phyloP scores from a whole-genome alignment of 2,329 filamentous ascomycete genomes.

The Alternaria gaisen region DNA sequence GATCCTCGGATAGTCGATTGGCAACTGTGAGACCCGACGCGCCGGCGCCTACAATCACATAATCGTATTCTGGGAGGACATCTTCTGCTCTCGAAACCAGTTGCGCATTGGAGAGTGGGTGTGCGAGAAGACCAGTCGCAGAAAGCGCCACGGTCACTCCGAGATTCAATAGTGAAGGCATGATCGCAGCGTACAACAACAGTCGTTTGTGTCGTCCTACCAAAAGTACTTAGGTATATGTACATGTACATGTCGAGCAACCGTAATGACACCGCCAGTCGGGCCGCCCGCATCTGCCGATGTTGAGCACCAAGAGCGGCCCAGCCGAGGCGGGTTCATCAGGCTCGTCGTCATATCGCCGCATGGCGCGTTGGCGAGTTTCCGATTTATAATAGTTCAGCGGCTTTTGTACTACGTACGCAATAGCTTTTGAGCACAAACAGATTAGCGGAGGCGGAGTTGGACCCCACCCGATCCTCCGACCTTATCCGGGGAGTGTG shows the following conservation, averaged over 20 bases:
- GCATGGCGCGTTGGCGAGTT: background rate
- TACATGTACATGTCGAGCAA: background rate
- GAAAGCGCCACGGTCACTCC: conserved; percentile 23
- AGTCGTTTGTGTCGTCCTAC: background rate
- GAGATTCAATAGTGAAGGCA: conserved; percentile 19
- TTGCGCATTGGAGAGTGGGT: conserved; percentile 28
- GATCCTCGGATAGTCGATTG: conserved; percentile 38
- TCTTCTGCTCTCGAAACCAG: conserved; percentile 22
- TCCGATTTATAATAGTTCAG: conserved; percentile 3
- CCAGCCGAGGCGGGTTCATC: conserved; percentile 1
- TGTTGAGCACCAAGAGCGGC: background rate
- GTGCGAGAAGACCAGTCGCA: conserved; percentile 20
- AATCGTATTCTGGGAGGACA: conserved; percentile 34
- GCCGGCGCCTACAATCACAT: conserved; percentile 39
- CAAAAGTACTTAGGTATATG: background rate
- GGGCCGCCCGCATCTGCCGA: conserved; percentile 10
- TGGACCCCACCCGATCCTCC: background rate
- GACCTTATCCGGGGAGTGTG: background rate
- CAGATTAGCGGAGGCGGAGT: background rate
- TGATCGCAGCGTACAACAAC: conserved; percentile 1
- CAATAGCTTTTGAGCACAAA: background rate
- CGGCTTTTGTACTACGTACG: conserved; percentile 1
- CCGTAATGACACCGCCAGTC: conserved; percentile 9
- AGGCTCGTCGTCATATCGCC: conserved; percentile 3
- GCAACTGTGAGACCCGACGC: conserved; percentile 40